phyloP scores from a whole-genome alignment of 257 asterid species.

The Plantago elongata region DNA sequence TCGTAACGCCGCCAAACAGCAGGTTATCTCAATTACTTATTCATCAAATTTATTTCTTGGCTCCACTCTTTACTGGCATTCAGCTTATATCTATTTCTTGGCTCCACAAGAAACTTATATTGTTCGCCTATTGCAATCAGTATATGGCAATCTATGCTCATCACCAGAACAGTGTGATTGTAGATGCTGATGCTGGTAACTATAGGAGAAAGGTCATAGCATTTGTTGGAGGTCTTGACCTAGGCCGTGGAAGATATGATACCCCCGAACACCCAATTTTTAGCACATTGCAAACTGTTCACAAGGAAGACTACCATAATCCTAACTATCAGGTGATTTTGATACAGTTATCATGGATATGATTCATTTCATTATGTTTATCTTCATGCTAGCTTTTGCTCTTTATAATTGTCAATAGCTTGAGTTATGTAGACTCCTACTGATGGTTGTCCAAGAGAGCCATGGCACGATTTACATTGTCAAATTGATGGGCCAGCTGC shows the following conservation, averaged over 20 bases:
- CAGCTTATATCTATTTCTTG: not conserved
- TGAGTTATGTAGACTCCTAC: conserved; percentile 47
- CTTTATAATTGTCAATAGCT: not conserved
- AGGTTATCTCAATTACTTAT: conserved; percentile 4
- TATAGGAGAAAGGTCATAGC: conserved; percentile 58
- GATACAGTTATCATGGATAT: not conserved
- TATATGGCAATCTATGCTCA: conserved; percentile 88
- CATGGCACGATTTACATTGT: conserved; percentile 90
- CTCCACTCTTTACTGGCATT: not conserved
- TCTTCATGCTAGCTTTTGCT: not conserved
- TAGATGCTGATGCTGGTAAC: conserved; percentile 80
- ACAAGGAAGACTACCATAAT: conserved; percentile 79
- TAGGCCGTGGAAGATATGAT: conserved; percentile 83
- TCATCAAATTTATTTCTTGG: not conserved
- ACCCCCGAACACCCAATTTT: conserved; percentile 61
- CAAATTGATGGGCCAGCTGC: conserved; percentile 88
- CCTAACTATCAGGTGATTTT: conserved; percentile 68
- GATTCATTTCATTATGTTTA: not conserved
- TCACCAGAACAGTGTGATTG: conserved; percentile 86
- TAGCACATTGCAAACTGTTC: conserved; percentile 57
- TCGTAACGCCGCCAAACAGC: conserved; percentile 54
- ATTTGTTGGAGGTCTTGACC: conserved; percentile 88
- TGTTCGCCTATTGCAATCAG: conserved; percentile 33
- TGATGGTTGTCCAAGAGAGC: conserved; percentile 76
- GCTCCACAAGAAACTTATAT: not conserved